Percentiles rank a stretch among this genome's conserved stretches.
Evolutionary conservation across 2,329 filamentous ascomycete genomes (phyloP).

Genomic region (Aureobasidium subglaciale): DNA sequence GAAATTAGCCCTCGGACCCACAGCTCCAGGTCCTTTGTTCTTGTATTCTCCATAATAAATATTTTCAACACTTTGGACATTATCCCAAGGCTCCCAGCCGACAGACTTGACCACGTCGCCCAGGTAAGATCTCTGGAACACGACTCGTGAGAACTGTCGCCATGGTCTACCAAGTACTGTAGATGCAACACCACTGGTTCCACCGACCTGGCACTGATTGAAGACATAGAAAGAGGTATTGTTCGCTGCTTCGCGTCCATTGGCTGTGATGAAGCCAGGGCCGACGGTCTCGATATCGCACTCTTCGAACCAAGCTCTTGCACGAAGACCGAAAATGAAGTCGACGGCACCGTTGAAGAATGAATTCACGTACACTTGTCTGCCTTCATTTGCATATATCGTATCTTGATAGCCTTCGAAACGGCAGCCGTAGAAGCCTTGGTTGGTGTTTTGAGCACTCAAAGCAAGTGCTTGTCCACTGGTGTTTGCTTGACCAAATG

Average conservation of each 20-base stretch:
- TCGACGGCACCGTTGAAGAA: conserved; percentile 34
- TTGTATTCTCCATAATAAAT: conserved; percentile 53
- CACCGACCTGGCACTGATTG: conserved; percentile 20
- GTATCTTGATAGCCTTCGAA: conserved; percentile 24
- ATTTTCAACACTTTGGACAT: conserved; percentile 22
- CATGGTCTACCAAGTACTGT: conserved; percentile 15
- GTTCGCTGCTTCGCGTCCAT: conserved; percentile 25
- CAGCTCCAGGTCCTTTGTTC: conserved; percentile 52
- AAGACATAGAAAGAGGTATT: conserved; percentile 30
- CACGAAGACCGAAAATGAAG: conserved; percentile 36
- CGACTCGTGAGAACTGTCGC: conserved; percentile 12
- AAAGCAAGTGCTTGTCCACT: conserved; percentile 27
- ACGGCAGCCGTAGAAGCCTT: conserved; percentile 24
- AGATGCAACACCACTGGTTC: conserved; percentile 22
- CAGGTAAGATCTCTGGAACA: conserved; percentile 15
- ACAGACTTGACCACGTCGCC: conserved; percentile 15
- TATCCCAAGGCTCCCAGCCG: conserved; percentile 21
- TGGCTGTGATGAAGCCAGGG: conserved; percentile 30
- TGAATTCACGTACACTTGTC: conserved; percentile 21
- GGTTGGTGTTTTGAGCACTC: conserved; percentile 23
- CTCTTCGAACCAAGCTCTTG: conserved; percentile 35
- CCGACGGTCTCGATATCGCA: conserved; percentile 28
- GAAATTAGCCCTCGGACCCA: conserved; percentile 47
- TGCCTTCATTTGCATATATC: conserved; percentile 22
- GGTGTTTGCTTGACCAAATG: conserved; percentile 18